Base-by-base conservation (phyloP, 2,329 filamentous ascomycete species). In the Stagonosporopsis cucurbitacearum region DNA sequence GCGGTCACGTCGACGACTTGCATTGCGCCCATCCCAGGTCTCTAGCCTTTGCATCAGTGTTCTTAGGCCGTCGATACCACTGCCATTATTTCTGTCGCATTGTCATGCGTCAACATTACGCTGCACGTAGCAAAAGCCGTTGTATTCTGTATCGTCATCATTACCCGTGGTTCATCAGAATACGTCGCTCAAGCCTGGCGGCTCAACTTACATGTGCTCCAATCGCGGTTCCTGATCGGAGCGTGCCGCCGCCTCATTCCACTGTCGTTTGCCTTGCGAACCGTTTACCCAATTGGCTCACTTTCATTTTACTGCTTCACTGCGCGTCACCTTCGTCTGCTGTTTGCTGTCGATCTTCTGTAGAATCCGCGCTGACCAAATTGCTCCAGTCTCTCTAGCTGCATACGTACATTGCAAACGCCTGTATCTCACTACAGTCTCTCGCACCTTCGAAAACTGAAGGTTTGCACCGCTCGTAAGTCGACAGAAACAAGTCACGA, bases 401-500 rank as follows among this genome's bases (percentile, higher is more conserved):
- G 44, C 13, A 48, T 41, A 50, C 45, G 66, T 55, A 40, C 58
- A 58, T 44, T 23, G 60, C 60, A 48, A 58, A 48, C 55, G 57
- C 54, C 63, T 62, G 55, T 54, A 63, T 49, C 53, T 57, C 53
- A 45, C 45, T 47, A 51, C 55, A 25, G 41, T 56, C 59, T 54
- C 58, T 30, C 49, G 58, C 64, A 48, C 58, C 62, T 63, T 63
- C 56, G 52, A 48, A 3, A 45, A 53, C 51, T 47, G 53, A 64
- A 68, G 62, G 59, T 43, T 56, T 57, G 58, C 60, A 60, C 59
- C 54, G 53, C 60, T 47, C 47, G 70, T 73, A 58, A 62, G 69
- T 57, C 32, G 12, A 6, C 43, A 26, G 32, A 28, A 23, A 32
- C 19, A 23, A 15, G 44, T 43, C 30, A 39, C 19, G n/a, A 37